These are phyloP conservation scores for Bromus sterilis DNA, from an alignment of 176 grass and related monocot species.

Conservation along the genomic window DNA sequence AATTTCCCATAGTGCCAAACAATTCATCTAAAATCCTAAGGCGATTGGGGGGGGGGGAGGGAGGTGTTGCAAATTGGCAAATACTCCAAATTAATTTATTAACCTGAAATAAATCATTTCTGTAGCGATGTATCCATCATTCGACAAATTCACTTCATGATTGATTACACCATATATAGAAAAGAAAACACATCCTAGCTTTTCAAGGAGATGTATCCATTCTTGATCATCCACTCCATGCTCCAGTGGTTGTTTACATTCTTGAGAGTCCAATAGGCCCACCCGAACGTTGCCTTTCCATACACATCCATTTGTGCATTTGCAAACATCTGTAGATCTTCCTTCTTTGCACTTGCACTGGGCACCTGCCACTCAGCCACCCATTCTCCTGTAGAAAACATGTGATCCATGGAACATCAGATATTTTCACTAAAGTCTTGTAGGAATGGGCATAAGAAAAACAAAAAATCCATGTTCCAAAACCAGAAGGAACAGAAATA, in stretches of 20 bases:
- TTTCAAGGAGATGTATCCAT: constrained; percentile 41
- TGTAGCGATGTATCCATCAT: background rate
- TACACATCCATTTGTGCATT: constrained; percentile 44
- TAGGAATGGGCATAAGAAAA: background rate
- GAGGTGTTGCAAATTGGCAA: background rate
- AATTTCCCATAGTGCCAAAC: too few relatives aligned
- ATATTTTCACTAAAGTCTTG: background rate
- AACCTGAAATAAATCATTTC: background rate
- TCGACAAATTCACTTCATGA: background rate
- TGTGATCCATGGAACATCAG: background rate
- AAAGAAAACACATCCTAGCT: background rate
- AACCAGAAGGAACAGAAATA: background rate
- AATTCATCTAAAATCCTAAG: background rate
- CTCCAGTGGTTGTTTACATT: constrained; percentile 50
- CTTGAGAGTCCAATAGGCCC: constrained; percentile 63
- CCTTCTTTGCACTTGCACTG: background rate
- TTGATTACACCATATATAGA: background rate
- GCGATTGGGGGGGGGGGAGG: too few relatives aligned
- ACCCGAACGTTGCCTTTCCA: constrained; percentile 52
- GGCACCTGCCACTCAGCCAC: constrained; percentile 22
- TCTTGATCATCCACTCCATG: constrained; percentile 71
- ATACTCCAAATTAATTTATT: background rate
- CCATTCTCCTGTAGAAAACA: constrained; percentile 41
- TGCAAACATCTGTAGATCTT: constrained; percentile 32
- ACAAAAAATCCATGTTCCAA: background rate